phyloP scores from a whole-genome alignment of 148 eudicot genomes.

The Limonium bicolor region DNA sequence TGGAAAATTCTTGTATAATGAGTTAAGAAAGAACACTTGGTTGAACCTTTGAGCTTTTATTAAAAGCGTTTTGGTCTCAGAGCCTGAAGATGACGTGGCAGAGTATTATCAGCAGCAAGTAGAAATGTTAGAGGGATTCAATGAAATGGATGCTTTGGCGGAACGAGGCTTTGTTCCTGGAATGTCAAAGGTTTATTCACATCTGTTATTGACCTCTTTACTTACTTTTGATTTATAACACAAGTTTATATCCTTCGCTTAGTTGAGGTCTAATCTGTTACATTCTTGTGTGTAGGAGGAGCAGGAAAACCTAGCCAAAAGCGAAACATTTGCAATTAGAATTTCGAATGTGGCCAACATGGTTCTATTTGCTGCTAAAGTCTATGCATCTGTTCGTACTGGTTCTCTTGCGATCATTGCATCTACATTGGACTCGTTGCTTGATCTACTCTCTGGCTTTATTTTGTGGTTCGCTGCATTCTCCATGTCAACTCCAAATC shows the following conservation, averaged over 20 bases:
- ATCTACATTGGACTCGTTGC: constrained; percentile 76
- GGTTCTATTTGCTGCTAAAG: constrained; percentile 69
- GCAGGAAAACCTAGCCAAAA: constrained; percentile 48
- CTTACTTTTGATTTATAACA: background rate
- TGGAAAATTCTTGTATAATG: too few relatives aligned
- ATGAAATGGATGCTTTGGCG: constrained; percentile 75
- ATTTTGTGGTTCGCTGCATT: constrained; percentile 86
- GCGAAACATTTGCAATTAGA: constrained; percentile 69
- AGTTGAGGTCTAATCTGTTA: too few relatives aligned
- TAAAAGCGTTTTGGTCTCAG: constrained; percentile 21
- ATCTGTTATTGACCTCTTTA: background rate
- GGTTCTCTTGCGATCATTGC: constrained; percentile 83
- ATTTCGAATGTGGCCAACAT: constrained; percentile 70
- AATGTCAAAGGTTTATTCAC: constrained; percentile 38
- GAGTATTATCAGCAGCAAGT: constrained; percentile 83
- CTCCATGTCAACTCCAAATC: constrained; percentile 74
- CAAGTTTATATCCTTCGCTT: background rate
- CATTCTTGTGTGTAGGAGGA: constrained; percentile 41
- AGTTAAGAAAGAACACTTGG: too few relatives aligned
- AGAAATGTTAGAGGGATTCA: constrained; percentile 70
- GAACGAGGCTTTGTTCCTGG: constrained; percentile 80
- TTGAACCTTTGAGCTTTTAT: too few relatives aligned
- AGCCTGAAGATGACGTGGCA: constrained; percentile 69
- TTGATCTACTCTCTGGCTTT: constrained; percentile 72
- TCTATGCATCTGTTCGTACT: constrained; percentile 61